phyloP scores from a whole-genome alignment of 1,139 yeast species.

The Geotrichum klebahnii region DNA sequence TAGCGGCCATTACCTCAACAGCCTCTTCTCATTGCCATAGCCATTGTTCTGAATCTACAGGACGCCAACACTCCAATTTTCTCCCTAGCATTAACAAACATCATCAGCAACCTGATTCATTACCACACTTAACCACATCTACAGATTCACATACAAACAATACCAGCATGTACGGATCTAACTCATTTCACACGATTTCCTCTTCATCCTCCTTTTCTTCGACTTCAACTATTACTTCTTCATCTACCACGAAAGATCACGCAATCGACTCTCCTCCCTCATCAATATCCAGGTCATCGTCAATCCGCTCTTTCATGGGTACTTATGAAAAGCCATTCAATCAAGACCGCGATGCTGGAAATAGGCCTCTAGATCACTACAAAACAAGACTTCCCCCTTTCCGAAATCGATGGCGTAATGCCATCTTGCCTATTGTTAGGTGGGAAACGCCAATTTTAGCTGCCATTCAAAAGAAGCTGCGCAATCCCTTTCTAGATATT shows the following conservation, averaged over 20 bases:
- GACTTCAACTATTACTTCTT: slow-evolving; percentile 14
- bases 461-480: slow-evolving; percentile 50
- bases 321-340: slow-evolving; percentile 32
- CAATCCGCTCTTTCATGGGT: slow-evolving; percentile 30
- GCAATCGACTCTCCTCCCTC: slow-evolving; percentile 4
- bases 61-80: neutral
- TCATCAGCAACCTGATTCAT: neutral
- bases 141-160: neutral
- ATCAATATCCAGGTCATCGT: slow-evolving; percentile 26
- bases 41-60: neutral
- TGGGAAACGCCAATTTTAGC: slow-evolving; percentile 62
- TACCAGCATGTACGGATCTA: neutral
- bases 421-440: slow-evolving; percentile 56
- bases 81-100: slow-evolving; percentile 6
- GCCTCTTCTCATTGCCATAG: neutral
- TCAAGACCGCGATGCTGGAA: slow-evolving; percentile 61
- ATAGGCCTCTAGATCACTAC: slow-evolving; percentile 63
- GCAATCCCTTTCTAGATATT: slow-evolving; percentile 57
- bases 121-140: neutral
- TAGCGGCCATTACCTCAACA: slow-evolving; percentile 9
- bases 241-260: neutral
- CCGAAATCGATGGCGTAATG: slow-evolving; percentile 56
- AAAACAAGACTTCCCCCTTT: slow-evolving; percentile 53
- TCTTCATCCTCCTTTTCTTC: slow-evolving; percentile 15
- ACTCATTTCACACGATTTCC: neutral